phyloP scores from a whole-genome alignment of 2,329 filamentous ascomycete genomes.

The Sodiomyces alkalinus region DNA sequence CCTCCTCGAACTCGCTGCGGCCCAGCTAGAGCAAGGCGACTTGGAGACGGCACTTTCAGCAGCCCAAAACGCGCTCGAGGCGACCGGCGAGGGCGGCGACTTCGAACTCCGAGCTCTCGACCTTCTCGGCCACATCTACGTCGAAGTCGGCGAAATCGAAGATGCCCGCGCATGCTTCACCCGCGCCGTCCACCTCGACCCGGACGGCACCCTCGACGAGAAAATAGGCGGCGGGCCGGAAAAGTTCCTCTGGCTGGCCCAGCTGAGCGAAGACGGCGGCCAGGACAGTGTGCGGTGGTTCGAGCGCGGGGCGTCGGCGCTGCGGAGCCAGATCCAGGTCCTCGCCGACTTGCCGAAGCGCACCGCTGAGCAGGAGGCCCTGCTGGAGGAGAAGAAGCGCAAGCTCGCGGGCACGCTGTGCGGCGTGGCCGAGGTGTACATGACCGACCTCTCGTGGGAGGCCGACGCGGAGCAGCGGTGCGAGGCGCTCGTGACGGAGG shows the following conservation, averaged over 20 bases:
- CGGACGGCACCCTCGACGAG: conserved; percentile 55
- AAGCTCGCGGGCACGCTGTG: conserved; percentile 88
- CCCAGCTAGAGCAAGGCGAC: conserved; percentile 25
- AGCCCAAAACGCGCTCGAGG: conserved; percentile 26
- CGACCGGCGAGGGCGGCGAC: conserved; percentile 28
- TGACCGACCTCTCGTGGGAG: conserved; percentile 95
- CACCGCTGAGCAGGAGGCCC: conserved; percentile 21
- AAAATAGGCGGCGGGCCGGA: conserved; percentile 70
- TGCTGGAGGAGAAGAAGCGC: conserved; percentile 52
- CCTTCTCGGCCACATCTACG: conserved; percentile 64
- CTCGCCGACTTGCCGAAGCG: conserved; percentile 33
- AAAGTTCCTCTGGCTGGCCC: conserved; percentile 89
- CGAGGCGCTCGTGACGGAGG: conserved; percentile 80
- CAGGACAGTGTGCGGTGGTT: conserved; percentile 52
- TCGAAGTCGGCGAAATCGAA: conserved; percentile 72
- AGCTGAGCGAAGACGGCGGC: conserved; percentile 62
- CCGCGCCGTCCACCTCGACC: conserved; percentile 60
- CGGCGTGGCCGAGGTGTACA: conserved; percentile 90
- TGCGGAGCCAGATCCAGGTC: conserved; percentile 55
- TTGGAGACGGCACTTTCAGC: conserved; percentile 23
- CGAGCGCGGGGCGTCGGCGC: conserved; percentile 52
- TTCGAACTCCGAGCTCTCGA: conserved; percentile 52
- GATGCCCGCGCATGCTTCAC: conserved; percentile 58
- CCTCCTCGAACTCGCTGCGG: conserved; percentile 23
- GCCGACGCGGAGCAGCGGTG: conserved; percentile 79